Evolutionary conservation across 768 basidiomycete species (phyloP).

Genomic region (Tylopilus sp.): DNA sequence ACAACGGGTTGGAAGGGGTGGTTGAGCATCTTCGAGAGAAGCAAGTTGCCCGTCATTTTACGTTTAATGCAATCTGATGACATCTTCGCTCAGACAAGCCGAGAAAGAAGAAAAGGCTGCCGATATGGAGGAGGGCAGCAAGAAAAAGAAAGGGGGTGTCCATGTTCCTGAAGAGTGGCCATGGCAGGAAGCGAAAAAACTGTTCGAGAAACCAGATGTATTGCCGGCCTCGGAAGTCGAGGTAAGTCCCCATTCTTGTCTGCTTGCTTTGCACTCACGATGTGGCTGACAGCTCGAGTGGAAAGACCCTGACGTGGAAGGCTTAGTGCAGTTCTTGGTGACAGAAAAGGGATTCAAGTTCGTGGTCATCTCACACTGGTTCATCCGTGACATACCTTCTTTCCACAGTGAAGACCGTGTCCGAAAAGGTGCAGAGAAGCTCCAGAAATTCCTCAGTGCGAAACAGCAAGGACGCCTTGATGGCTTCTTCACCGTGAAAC

Average conservation of each 20-base stretch:
- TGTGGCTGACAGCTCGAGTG: slow-evolving; percentile 71
- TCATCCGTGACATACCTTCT: neutral
- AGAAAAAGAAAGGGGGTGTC: slow-evolving; percentile 67
- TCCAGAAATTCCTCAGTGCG: slow-evolving; percentile 77
- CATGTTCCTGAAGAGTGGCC: slow-evolving; percentile 93
- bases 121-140: slow-evolving; percentile 37
- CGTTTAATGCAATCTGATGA: neutral
- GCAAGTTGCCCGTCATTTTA: slow-evolving; percentile 34
- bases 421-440: slow-evolving; percentile 90
- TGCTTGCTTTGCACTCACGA: neutral
- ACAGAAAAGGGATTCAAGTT: slow-evolving; percentile 97
- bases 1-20: slow-evolving; percentile 67
- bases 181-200: slow-evolving; percentile 89
- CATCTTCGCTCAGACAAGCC: slow-evolving; percentile 23
- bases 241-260: slow-evolving; percentile 39
- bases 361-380: neutral
- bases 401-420: slow-evolving; percentile 87
- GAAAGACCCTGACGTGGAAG: slow-evolving; percentile 90
- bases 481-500: slow-evolving; percentile 84
- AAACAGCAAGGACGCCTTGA: slow-evolving; percentile 98
- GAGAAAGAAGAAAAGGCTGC: slow-evolving; percentile 44
- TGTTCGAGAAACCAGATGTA: slow-evolving; percentile 91
- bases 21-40: slow-evolving; percentile 78
- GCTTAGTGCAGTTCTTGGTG: slow-evolving; percentile 90
- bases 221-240: slow-evolving; percentile 81